phyloP scores from a whole-genome alignment of 2,329 filamentous ascomycete species.

The Endothia cerciana region DNA sequence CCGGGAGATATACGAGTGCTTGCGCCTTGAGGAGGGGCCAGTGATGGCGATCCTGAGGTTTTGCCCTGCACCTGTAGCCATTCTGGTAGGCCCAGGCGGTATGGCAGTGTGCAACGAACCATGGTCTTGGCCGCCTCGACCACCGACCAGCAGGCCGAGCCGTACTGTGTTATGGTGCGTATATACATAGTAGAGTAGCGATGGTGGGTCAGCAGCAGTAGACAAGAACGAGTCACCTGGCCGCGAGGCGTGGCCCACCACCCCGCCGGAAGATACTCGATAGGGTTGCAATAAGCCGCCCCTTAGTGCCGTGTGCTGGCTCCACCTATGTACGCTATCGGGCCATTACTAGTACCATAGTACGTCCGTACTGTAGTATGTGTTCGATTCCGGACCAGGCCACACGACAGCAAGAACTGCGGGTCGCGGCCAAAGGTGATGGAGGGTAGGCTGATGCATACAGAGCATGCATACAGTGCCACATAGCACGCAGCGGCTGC shows the following conservation, averaged over 20 bases:
- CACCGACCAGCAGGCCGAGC: not conserved
- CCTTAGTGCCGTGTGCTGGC: slow-evolving; percentile 6
- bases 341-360: not conserved
- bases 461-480: not conserved
- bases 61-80: no score
- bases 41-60: no score
- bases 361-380: no score
- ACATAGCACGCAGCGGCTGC: not conserved
- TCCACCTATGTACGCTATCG: not conserved
- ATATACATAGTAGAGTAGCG: not conserved
- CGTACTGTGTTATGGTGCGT: not conserved
- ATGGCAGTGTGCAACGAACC: not conserved
- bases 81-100: not conserved
- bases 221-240: not conserved
- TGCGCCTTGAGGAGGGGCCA: not conserved
- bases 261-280: slow-evolving; percentile 7
- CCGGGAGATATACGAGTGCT: no score
- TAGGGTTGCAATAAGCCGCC: slow-evolving; percentile 7
- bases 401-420: not conserved
- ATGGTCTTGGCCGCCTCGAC: not conserved
- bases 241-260: not conserved
- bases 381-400: not conserved
- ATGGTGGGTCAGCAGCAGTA: not conserved
- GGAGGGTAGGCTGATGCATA: slow-evolving; percentile 2
- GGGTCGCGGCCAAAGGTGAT: slow-evolving; percentile 1